Percentiles rank a stretch among this genome's conserved stretches.
Conservation (phyloP, 2,329 filamentous ascomycete genomes). For the Triangularia verruculosa region DNA sequence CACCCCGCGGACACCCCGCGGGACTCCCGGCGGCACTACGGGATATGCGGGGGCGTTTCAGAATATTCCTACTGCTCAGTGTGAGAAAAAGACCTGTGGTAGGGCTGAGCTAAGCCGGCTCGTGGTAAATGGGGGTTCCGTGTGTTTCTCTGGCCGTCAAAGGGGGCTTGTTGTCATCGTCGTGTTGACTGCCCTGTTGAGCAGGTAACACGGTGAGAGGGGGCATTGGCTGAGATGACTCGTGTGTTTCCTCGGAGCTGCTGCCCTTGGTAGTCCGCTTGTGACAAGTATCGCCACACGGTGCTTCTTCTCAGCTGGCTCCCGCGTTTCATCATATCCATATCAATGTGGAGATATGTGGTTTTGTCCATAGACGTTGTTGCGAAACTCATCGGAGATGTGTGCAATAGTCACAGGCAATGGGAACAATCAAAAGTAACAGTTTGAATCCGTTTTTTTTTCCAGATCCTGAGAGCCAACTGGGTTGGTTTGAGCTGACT, state of each 20-base stretch:
- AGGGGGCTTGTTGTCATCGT: not conserved
- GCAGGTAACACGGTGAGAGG: not conserved
- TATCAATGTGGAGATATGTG: no score
- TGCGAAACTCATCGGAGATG: no score
- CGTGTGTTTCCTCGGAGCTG: not conserved
- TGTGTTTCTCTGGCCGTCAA: not conserved
- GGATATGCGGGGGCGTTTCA: not conserved
- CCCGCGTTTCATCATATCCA: not conserved
- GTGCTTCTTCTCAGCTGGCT: not conserved
- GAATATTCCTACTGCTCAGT: not conserved
- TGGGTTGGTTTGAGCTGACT: not conserved
- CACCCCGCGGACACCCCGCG: not conserved
- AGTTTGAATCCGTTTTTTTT: not conserved
- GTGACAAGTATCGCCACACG: not conserved
- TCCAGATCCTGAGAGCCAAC: constrained; percentile 12
- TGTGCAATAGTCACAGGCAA: not conserved
- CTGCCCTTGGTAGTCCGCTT: not conserved
- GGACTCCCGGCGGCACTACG: not conserved
- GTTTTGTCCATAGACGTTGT: no score
- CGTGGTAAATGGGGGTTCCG: not conserved
- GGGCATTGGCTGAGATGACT: not conserved
- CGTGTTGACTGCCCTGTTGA: not conserved
- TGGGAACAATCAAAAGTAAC: not conserved
- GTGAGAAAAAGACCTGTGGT: not conserved
- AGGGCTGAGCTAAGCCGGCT: not conserved